phyloP scores from a whole-genome alignment of 2,329 filamentous ascomycete species.

The Lasiodiplodia sp. region DNA sequence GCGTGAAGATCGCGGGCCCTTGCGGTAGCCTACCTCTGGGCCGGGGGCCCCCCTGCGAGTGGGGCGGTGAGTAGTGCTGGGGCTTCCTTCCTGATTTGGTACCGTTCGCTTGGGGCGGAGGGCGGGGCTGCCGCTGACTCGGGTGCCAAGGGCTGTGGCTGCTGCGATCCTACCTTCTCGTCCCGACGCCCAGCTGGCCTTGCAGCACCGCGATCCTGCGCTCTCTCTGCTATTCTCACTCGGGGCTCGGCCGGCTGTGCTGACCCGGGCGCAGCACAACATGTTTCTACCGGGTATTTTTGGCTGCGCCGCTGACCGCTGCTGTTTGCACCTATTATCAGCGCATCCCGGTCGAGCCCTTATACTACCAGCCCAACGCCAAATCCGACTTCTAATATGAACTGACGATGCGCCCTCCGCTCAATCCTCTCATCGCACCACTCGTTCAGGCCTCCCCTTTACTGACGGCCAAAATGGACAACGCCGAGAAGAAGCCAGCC shows the following conservation, averaged over 20 bases:
- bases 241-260: not conserved
- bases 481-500: not conserved
- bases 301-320: conserved; percentile 1
- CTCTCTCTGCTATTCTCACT: not conserved
- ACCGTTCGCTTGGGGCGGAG: not conserved
- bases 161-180: not conserved
- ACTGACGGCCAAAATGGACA: not conserved
- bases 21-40: not conserved
- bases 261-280: not conserved
- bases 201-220: not conserved
- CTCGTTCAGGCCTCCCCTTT: not conserved
- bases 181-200: conserved; percentile 1
- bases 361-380: not conserved
- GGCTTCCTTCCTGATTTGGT: not conserved
- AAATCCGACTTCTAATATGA: not conserved
- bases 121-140: not conserved
- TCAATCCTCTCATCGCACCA: not conserved
- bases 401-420: not conserved
- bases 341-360: not conserved
- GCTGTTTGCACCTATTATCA: not conserved
- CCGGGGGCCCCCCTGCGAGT: not conserved
- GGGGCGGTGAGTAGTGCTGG: not conserved
- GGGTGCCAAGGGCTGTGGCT: conserved; percentile 7
- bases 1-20: not conserved
- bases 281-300: not conserved